Percentiles rank a stretch among this genome's conserved stretches.
These are phyloP conservation scores for Podosphaera fusca DNA, from an alignment of 2,329 filamentous ascomycete species.

Conservation along the genomic window DNA sequence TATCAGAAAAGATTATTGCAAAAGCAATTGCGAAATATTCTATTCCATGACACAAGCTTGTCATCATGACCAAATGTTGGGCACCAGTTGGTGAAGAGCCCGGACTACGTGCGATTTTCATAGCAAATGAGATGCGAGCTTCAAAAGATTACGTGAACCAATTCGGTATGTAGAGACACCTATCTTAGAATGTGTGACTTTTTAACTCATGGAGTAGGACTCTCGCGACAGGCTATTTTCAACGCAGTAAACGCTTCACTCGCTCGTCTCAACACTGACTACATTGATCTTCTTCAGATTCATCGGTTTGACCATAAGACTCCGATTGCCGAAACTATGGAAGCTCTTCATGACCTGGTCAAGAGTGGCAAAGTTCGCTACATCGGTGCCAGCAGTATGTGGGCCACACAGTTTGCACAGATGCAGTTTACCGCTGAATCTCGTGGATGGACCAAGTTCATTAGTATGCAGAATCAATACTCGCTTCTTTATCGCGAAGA, in stretches of 20 bases:
- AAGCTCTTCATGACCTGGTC: slow-evolving; percentile 35
- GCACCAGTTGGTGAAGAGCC: slow-evolving; percentile 25
- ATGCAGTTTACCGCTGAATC: slow-evolving; percentile 28
- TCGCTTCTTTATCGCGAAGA: slow-evolving; percentile 34
- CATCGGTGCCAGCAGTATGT: slow-evolving; percentile 27
- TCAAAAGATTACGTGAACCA: slow-evolving; percentile 27
- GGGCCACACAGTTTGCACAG: slow-evolving; percentile 24
- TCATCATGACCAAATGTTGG: slow-evolving; percentile 33
- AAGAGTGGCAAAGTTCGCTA: slow-evolving; percentile 32
- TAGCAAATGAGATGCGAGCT: slow-evolving; percentile 19
- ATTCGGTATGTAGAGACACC: slow-evolving; percentile 5
- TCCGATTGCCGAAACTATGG: slow-evolving; percentile 36
- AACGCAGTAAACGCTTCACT: slow-evolving; percentile 38
- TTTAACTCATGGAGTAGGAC: slow-evolving; percentile 17
- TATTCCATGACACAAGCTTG: slow-evolving; percentile 31
- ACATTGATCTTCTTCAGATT: slow-evolving; percentile 38
- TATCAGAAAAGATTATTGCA: slow-evolving; percentile 28
- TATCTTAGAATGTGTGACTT: background rate
- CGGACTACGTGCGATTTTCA: slow-evolving; percentile 11
- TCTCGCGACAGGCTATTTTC: slow-evolving; percentile 41
- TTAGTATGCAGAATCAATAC: slow-evolving; percentile 34
- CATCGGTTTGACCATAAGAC: slow-evolving; percentile 30
- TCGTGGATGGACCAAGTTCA: slow-evolving; percentile 31
- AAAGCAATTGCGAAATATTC: slow-evolving; percentile 36
- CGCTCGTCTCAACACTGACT: slow-evolving; percentile 27